phyloP scores from a whole-genome alignment of 805 yeast species.

The Saturnispora quitensis region DNA sequence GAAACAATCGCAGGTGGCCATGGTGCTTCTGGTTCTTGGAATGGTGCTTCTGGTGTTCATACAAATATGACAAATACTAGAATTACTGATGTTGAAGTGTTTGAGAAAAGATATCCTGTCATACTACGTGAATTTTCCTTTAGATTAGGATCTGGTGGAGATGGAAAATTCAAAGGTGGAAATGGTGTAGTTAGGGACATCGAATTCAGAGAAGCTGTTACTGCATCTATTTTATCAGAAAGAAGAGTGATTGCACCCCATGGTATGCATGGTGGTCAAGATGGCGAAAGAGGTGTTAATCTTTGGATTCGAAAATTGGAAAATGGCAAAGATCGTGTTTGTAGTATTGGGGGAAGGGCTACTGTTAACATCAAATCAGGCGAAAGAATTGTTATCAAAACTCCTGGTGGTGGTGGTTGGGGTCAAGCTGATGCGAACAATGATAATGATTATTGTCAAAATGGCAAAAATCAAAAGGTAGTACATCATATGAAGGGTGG shows the following conservation, averaged over 20 bases:
- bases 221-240: slow-evolving; percentile 77
- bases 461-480: not conserved
- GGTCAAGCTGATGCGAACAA: slow-evolving; percentile 31
- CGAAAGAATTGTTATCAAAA: slow-evolving; percentile 55
- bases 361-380: slow-evolving; percentile 49
- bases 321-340: slow-evolving; percentile 26
- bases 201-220: slow-evolving; percentile 63
- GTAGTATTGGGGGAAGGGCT: slow-evolving; percentile 64
- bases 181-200: slow-evolving; percentile 81
- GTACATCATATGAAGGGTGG: slow-evolving; percentile 19
- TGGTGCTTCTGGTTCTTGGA: slow-evolving; percentile 79
- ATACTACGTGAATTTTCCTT: slow-evolving; percentile 62
- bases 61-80: slow-evolving; percentile 92
- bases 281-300: slow-evolving; percentile 67
- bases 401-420: slow-evolving; percentile 87
- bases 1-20: slow-evolving; percentile 95
- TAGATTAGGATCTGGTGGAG: slow-evolving; percentile 71
- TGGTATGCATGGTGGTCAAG: slow-evolving; percentile 76
- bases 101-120: slow-evolving; percentile 84
- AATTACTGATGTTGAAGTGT: slow-evolving; percentile 83
- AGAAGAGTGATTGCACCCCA: slow-evolving; percentile 79
- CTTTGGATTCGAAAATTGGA: slow-evolving; percentile 33
- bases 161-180: slow-evolving; percentile 68
- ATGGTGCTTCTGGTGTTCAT: slow-evolving; percentile 85
- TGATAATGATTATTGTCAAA: not conserved